Percentiles rank a stretch among this genome's conserved stretches.
phyloP scores from a whole-genome alignment of 2,329 filamentous ascomycete species.

The Orbilia javanica region DNA sequence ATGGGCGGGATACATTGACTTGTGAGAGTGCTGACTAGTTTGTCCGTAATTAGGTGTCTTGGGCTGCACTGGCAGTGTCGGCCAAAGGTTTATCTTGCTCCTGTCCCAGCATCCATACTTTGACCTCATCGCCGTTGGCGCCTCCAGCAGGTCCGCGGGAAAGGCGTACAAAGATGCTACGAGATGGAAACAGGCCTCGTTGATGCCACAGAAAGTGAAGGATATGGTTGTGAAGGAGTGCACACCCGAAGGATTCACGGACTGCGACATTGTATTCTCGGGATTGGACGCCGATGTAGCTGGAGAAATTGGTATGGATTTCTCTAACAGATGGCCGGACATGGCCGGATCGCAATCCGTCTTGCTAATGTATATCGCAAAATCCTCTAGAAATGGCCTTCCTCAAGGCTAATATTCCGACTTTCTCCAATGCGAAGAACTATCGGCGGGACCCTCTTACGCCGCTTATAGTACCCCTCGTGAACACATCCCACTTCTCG shows the following conservation, averaged over 20 bases:
- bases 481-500: conserved; percentile 88
- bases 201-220: conserved; percentile 81
- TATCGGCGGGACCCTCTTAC: conserved; percentile 90
- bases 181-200: conserved; percentile 89
- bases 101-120: conserved; percentile 89
- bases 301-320: conserved; percentile 81
- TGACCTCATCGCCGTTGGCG: conserved; percentile 87
- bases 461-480: conserved; percentile 92
- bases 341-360: conserved; percentile 2
- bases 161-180: conserved; percentile 96
- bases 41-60: conserved; percentile 73
- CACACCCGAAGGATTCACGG: conserved; percentile 81
- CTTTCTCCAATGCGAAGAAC: conserved; percentile 99
- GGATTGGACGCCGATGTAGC: conserved; percentile 93
- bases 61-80: conserved; percentile 92
- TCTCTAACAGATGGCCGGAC: not conserved
- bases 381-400: conserved; percentile 81
- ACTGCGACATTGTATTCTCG: conserved; percentile 94
- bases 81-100: conserved; percentile 93
- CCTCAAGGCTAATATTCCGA: conserved; percentile 84
- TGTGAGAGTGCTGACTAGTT: conserved; percentile 6
- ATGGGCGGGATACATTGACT: not conserved
- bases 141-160: conserved; percentile 87
- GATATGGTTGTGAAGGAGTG: conserved; percentile 89
- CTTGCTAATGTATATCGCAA: conserved; percentile 13